phyloP scores from a whole-genome alignment of 331 rosid species.

The Pyrus hybrid region DNA sequence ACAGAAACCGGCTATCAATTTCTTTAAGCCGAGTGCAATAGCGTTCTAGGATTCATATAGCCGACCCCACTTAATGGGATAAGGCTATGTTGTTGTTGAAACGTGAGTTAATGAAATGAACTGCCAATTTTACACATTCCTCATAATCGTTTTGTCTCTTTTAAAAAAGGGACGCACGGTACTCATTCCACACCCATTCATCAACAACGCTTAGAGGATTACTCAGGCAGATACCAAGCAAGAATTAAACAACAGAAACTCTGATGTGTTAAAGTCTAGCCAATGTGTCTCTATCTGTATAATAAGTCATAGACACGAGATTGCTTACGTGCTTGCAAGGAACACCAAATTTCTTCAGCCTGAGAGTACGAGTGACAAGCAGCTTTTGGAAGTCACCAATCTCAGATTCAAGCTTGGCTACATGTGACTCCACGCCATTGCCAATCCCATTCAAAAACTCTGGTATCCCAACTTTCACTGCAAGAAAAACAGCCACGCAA shows the following conservation, averaged over 20 bases:
- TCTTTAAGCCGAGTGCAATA: background rate
- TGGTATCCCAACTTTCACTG: slow-evolving; percentile 88
- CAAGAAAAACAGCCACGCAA: background rate
- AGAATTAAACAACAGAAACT: background rate
- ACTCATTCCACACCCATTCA: too few species aligned
- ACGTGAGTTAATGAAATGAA: background rate
- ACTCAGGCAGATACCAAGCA: too few species aligned
- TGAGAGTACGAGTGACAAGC: slow-evolving; percentile 74
- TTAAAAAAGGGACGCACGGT: too few species aligned
- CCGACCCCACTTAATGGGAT: too few species aligned
- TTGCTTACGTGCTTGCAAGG: slow-evolving; percentile 77
- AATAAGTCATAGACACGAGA: background rate
- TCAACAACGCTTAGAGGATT: too few species aligned
- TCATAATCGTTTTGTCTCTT: too few species aligned
- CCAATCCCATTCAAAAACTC: slow-evolving; percentile 84
- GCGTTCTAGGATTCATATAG: too few species aligned
- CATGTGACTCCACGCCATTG: slow-evolving; percentile 76
- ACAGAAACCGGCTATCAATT: background rate
- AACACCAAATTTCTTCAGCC: slow-evolving; percentile 78
- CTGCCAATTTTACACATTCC: background rate
- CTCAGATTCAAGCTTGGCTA: slow-evolving; percentile 73
- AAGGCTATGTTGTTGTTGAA: too few species aligned
- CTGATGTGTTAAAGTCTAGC: background rate
- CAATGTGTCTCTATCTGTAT: background rate
- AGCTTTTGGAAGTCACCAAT: slow-evolving; percentile 81